A percentile compares a stretch with the other conserved stretches of the same genome.
phyloP scores from a whole-genome alignment of 1,139 yeast genomes.

The Kodamaea anthophila region DNA sequence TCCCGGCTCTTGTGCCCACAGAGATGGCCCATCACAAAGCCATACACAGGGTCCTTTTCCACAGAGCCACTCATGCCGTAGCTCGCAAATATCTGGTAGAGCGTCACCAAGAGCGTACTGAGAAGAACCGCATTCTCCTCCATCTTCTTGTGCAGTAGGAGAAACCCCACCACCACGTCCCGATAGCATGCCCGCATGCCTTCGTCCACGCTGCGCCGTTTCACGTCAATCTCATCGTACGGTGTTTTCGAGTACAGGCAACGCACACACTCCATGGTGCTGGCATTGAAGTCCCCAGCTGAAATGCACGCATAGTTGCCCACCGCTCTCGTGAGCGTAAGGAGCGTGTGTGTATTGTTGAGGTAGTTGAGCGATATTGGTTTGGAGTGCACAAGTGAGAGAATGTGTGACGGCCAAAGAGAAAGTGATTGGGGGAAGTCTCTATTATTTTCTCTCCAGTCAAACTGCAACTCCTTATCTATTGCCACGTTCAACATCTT shows the following conservation, averaged over 20 bases:
- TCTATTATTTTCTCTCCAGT: not conserved
- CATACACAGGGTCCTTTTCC: slow-evolving; percentile 17
- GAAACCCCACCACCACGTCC: slow-evolving; percentile 18
- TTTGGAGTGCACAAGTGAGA: slow-evolving; percentile 6
- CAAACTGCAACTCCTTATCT: slow-evolving; percentile 1
- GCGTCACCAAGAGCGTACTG: slow-evolving; percentile 38
- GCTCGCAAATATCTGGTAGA: slow-evolving; percentile 47
- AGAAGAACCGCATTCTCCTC: slow-evolving; percentile 21
- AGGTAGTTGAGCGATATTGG: slow-evolving; percentile 5
- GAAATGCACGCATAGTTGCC: slow-evolving; percentile 40
- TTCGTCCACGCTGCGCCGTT: slow-evolving; percentile 16
- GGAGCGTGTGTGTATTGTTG: slow-evolving; percentile 13
- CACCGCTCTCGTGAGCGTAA: slow-evolving; percentile 32
- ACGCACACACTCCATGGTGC: slow-evolving; percentile 27
- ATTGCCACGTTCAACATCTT: not conserved
- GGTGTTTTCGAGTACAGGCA: slow-evolving; percentile 29
- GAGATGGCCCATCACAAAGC: slow-evolving; percentile 18
- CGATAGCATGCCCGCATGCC: slow-evolving; percentile 17
- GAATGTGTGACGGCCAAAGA: slow-evolving; percentile 25
- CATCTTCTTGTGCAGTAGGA: slow-evolving; percentile 13
- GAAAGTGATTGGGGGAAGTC: not conserved
- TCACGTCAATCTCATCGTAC: slow-evolving; percentile 1
- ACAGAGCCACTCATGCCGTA: slow-evolving; percentile 11
- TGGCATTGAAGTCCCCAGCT: slow-evolving; percentile 25
- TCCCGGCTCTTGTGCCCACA: slow-evolving; percentile 35